A percentile compares a stretch with the other conserved stretches of the same genome.
These are phyloP conservation scores for Pyronema omphalodes DNA, from an alignment of 495 filamentous ascomycete genomes.

Conservation along the genomic window DNA sequence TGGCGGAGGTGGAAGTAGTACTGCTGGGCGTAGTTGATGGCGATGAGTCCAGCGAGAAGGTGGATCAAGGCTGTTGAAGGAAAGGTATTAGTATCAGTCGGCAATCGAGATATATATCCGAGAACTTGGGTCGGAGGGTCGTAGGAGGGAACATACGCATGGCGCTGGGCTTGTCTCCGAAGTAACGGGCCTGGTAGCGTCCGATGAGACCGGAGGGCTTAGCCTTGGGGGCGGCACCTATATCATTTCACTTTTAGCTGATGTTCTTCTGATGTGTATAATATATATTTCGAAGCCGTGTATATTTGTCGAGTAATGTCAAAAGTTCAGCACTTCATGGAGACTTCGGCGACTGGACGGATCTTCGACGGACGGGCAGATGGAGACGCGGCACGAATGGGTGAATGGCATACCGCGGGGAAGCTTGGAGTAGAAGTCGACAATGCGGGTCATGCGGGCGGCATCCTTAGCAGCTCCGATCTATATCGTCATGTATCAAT, in stretches of 20 bases:
- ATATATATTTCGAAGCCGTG: no score
- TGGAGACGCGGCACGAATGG: neutral
- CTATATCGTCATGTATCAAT: slow-evolving; percentile 8
- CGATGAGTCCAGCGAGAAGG: slow-evolving; percentile 53
- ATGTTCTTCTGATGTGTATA: no score
- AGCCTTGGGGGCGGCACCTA: slow-evolving; percentile 62
- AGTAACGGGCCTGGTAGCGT: slow-evolving; percentile 85
- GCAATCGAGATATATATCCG: slow-evolving; percentile 2
- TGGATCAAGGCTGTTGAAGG: slow-evolving; percentile 55
- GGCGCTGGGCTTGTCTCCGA: slow-evolving; percentile 72
- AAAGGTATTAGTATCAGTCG: slow-evolving; percentile 19
- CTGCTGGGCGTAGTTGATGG: slow-evolving; percentile 79
- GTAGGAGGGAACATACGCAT: slow-evolving; percentile 49
- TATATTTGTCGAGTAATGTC: neutral
- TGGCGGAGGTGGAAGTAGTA: slow-evolving; percentile 99
- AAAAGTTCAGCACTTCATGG: neutral
- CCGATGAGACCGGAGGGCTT: slow-evolving; percentile 62
- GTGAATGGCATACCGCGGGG: slow-evolving; percentile 29
- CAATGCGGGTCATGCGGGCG: slow-evolving; percentile 83
- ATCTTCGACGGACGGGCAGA: neutral
- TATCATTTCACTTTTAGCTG: slow-evolving; percentile 14
- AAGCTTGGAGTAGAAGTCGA: slow-evolving; percentile 95
- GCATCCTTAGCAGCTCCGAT: slow-evolving; percentile 89
- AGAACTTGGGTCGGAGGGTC: neutral
- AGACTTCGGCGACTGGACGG: neutral